Evolutionary conservation across 768 basidiomycete species (phyloP).

Genomic region (Hydnomerulius pinastri): DNA sequence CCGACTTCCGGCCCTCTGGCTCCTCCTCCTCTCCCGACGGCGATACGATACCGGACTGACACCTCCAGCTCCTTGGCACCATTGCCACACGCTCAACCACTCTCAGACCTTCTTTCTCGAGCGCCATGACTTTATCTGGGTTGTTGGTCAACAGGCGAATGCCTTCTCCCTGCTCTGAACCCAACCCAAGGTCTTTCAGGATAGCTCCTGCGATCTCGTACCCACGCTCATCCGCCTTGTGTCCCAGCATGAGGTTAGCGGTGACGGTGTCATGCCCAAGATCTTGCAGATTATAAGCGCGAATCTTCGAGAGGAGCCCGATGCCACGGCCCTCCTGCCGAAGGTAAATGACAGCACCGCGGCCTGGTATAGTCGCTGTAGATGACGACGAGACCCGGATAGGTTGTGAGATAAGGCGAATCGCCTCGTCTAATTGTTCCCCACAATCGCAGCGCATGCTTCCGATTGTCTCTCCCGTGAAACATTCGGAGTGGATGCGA

Average conservation of each 20-base stretch:
- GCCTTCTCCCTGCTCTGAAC: conserved; percentile 52
- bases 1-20: conserved; percentile 39
- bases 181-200: conserved; percentile 82
- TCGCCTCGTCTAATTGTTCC: conserved; percentile 97
- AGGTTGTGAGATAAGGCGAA: conserved; percentile 81
- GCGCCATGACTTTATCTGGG: conserved; percentile 91
- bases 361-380: conserved; percentile 62
- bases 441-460: conserved; percentile 99
- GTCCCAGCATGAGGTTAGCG: conserved; percentile 93
- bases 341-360: conserved; percentile 92
- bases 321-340: conserved; percentile 98
- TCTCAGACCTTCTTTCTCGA: conserved; percentile 77
- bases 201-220: conserved; percentile 94
- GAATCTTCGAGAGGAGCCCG: conserved; percentile 91
- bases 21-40: conserved; percentile 8
- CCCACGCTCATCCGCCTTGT: conserved; percentile 89
- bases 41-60: conserved; percentile 20
- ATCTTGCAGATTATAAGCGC: conserved; percentile 97
- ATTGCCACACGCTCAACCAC: conserved; percentile 88
- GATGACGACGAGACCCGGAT: conserved; percentile 46
- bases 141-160: conserved; percentile 93
- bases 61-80: conserved; percentile 87
- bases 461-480: conserved; percentile 97
- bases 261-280: conserved; percentile 98
- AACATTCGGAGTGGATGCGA: conserved; percentile 97